Evolutionary conservation across 768 basidiomycete species (phyloP), one percentile per base, ranked within the genome.

Genomic region (Botryobasidium botryosum): DNA sequence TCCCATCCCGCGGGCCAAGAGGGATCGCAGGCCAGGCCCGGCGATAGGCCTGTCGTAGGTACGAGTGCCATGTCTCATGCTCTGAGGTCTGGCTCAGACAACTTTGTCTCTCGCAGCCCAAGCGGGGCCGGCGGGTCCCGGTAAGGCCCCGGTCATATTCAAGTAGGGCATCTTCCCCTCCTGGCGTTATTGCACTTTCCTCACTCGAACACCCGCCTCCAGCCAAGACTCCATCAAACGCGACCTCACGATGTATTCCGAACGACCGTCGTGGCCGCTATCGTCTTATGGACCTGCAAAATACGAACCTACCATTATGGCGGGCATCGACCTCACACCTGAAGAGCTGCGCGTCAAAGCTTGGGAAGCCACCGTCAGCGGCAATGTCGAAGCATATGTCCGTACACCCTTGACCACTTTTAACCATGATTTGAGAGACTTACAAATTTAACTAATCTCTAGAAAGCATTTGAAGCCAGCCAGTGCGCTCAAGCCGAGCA

Each of bases 211-310:
- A n/a, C n/a, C n/a, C n/a, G n/a, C n/a, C n/a, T n/a, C n/a, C 52
- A 88, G 85, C 23, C 56, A 63, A 17, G 77, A 86, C 10, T 62
- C 67, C 2, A 70, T 92, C 35, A 57, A 56, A n/a, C 61, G 62
- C 26, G 88, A 91, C 51, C 57, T 91, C 6, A 72, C 69, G 1
- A 62, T 61, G 2, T 55, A 57, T 18, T 64, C 61, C 18, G 86
- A 90, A 13, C 78, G 74, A 54, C 88, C 87, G 0, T 35, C 68
- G 10, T 94, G 82, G 79, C 78, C 79, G 12, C 62, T 91, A 0
- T 77, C 83, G 0, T 78, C 74, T 0, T 91, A 82, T 56, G 86
- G 69, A 0, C 74, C 83, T 18, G 72, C 74, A 3, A 92, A 90
- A 56, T 55, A 69, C 48, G 84, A 87, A 51, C 75, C 75, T 0